Percentiles rank a stretch among this genome's conserved stretches.
Evolutionary conservation across 2,329 filamentous ascomycete species (phyloP).

Genomic region (Exophiala aquamarina): DNA sequence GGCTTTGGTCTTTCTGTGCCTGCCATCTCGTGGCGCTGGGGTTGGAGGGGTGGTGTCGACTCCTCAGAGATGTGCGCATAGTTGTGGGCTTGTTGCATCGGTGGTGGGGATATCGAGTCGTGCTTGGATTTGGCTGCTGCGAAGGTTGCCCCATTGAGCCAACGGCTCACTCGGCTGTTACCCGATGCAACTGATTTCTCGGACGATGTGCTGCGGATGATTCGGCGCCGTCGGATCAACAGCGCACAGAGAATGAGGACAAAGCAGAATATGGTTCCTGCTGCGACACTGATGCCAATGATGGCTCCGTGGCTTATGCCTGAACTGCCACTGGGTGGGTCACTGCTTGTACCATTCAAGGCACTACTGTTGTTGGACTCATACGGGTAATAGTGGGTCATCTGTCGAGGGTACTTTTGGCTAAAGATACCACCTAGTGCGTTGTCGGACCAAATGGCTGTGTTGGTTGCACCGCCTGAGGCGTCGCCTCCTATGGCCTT

Average conservation of each 20-base stretch:
- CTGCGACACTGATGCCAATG: conserved; percentile 62
- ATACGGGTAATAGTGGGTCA: conserved; percentile 64
- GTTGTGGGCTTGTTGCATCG: conserved; percentile 10
- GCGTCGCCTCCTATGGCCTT: conserved; percentile 36
- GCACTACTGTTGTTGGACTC: conserved; percentile 17
- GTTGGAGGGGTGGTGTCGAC: conserved; percentile 12
- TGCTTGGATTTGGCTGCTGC: conserved; percentile 6
- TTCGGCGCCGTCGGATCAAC: conserved; percentile 48
- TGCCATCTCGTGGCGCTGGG: conserved; percentile 23
- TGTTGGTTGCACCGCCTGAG: conserved; percentile 35
- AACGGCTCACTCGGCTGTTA: conserved; percentile 19
- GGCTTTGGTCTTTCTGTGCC: conserved; percentile 22
- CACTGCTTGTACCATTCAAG: conserved; percentile 10
- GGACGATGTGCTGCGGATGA: conserved; percentile 21
- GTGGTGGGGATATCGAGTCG: conserved; percentile 7
- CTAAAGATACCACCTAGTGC: conserved; percentile 56
- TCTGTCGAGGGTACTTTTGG: conserved; percentile 54
- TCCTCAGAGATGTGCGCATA: conserved; percentile 7
- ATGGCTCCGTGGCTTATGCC: conserved; percentile 49
- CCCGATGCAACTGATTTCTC: conserved; percentile 19
- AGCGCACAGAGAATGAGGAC: conserved; percentile 52
- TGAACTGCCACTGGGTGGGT: conserved; percentile 11
- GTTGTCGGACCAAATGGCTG: conserved; percentile 26
- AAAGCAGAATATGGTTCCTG: conserved; percentile 58
- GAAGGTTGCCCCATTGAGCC: conserved; percentile 22